phyloP scores from a whole-genome alignment of 139 green algal species.

The Chlorella sp. region DNA sequence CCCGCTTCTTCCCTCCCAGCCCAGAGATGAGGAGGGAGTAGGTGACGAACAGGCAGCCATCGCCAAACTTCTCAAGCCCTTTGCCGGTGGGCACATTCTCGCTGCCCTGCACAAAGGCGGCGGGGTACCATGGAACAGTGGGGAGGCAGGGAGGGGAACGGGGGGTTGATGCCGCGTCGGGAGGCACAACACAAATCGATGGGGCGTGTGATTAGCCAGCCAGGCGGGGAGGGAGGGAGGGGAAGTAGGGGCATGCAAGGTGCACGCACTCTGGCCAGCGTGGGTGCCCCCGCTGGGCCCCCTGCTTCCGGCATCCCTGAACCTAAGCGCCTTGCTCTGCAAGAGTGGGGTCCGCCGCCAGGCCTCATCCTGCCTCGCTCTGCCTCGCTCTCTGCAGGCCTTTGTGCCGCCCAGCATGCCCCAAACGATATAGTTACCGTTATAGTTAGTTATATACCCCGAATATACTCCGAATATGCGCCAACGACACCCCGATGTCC shows the following conservation, averaged over 20 bases:
- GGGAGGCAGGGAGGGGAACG: not conserved
- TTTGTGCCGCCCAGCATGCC: too few relatives aligned
- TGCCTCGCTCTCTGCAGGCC: not conserved
- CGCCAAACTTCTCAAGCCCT: conserved; percentile 38
- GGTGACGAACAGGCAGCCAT: conserved; percentile 82
- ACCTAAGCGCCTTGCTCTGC: too few relatives aligned
- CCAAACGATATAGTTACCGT: too few relatives aligned
- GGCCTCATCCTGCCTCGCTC: not conserved
- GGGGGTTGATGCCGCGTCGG: not conserved
- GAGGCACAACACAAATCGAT: not conserved
- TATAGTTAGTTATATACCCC: too few relatives aligned
- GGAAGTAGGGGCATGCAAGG: too few relatives aligned
- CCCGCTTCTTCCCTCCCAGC: not conserved
- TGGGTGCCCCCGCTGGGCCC: too few relatives aligned
- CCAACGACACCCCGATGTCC: too few relatives aligned
- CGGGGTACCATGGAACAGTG: not conserved
- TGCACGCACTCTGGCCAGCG: too few relatives aligned
- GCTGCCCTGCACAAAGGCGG: conserved; percentile 33
- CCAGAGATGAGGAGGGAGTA: conserved; percentile 54
- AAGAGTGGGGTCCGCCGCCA: too few relatives aligned
- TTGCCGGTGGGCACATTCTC: conserved; percentile 49
- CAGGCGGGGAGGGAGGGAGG: not conserved
- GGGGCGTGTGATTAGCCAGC: not conserved
- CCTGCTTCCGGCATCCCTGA: too few relatives aligned
- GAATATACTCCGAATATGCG: too few relatives aligned